These are phyloP conservation scores for Pittosporum tobira DNA, from an alignment of 129 eudicot genomes.

Conservation along the genomic window DNA sequence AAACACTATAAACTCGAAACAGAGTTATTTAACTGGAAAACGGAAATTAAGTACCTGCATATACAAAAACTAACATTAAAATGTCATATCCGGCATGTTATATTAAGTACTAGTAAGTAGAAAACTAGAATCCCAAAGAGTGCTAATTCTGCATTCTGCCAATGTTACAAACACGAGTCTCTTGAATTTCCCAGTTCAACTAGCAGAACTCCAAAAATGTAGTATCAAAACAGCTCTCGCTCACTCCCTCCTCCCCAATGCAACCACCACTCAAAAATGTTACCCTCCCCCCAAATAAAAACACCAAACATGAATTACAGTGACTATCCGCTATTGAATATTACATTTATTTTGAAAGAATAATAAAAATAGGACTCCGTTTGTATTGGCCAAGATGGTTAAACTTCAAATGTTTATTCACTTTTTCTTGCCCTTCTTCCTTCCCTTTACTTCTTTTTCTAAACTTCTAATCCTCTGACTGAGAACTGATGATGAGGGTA, in stretches of 20 bases:
- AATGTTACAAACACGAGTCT: too few species aligned
- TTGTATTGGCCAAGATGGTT: neutral
- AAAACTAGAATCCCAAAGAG: too few species aligned
- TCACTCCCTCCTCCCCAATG: too few species aligned
- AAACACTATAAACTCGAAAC: too few species aligned
- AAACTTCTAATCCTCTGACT: constrained; percentile 62
- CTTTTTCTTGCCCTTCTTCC: constrained; percentile 69
- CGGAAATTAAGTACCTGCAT: too few species aligned
- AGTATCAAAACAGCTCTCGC: neutral
- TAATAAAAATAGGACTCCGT: neutral
- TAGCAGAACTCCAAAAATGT: neutral
- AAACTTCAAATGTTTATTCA: constrained; percentile 10
- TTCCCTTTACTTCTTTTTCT: constrained; percentile 72
- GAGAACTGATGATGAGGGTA: constrained; percentile 46
- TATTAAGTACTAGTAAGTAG: too few species aligned
- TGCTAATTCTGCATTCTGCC: too few species aligned
- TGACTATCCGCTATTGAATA: neutral
- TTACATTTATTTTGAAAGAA: constrained; percentile 1
- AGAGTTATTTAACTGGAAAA: too few species aligned
- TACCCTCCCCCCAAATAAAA: neutral
- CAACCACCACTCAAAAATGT: neutral
- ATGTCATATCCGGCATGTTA: too few species aligned
- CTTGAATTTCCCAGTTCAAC: neutral
- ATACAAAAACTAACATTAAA: too few species aligned
- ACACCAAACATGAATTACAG: too few species aligned